A percentile compares a stretch with the other conserved stretches of the same genome.
Conservation (phyloP, 1,284 basidiomycete genomes). For the Trichosporon sp. region DNA sequence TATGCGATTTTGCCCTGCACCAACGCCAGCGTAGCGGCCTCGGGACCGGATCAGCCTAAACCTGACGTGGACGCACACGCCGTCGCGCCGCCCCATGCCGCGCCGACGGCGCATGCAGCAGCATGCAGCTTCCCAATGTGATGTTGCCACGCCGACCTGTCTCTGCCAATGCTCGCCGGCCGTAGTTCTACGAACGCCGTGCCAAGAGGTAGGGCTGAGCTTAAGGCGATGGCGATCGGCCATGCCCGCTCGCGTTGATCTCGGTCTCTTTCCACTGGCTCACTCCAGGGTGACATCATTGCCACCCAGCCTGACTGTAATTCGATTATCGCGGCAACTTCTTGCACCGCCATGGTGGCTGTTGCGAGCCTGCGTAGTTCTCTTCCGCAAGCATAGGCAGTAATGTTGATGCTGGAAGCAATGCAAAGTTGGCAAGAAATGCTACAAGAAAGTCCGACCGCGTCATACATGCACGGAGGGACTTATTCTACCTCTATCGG, state of each 20-base stretch:
- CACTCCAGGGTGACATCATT: neutral
- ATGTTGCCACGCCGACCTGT: neutral
- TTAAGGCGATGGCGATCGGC: neutral
- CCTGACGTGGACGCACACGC: neutral
- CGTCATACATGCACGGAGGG: neutral
- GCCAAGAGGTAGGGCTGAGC: too few relatives aligned
- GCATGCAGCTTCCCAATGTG: neutral
- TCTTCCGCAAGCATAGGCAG: neutral
- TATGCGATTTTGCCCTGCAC: neutral
- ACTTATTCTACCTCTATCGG: conserved; percentile 42
- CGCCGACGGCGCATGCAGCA: neutral
- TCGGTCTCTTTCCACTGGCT: neutral
- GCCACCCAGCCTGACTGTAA: neutral
- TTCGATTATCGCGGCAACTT: neutral
- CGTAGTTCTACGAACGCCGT: neutral
- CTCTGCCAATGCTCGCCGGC: neutral
- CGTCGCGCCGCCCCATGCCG: neutral
- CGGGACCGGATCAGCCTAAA: neutral
- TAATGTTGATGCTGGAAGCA: neutral
- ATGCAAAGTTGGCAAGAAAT: neutral
- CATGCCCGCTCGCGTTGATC: neutral
- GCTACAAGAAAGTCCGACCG: neutral
- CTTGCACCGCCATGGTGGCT: neutral
- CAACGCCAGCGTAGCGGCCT: neutral
- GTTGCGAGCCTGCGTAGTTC: neutral